Evolutionary conservation across 2,329 filamentous ascomycete genomes (phyloP).

Genomic region (Monilinia fructigena): DNA sequence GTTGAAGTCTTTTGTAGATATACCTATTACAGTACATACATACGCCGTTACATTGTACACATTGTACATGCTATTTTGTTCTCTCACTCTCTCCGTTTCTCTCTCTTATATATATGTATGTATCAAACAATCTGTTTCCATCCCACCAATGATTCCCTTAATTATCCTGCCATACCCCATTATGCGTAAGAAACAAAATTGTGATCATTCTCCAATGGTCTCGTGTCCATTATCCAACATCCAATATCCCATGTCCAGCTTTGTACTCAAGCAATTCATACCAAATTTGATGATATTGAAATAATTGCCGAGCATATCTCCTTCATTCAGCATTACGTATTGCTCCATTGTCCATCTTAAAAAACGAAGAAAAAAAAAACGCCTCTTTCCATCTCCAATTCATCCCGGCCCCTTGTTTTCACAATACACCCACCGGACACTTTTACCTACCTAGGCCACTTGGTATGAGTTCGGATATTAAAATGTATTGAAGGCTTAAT

Average conservation of each 20-base stretch:
- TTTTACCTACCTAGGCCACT: no score
- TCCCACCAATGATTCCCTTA: neutral
- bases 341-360: no score
- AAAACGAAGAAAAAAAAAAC: no score
- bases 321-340: neutral
- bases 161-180: slow-evolving; percentile 3
- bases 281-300: neutral
- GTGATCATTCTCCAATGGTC: no score
- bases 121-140: no score
- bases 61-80: no score
- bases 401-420: slow-evolving; percentile 14
- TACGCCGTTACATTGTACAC: no score
- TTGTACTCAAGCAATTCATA: neutral
- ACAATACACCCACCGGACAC: neutral
- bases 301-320: neutral
- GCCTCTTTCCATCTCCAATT: neutral
- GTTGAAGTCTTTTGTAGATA: no score
- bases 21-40: no score
- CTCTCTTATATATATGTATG: no score
- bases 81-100: no score
- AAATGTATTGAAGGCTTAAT: slow-evolving; percentile 1
- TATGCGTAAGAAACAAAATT: neutral
- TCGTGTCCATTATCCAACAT: neutral
- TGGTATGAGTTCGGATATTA: slow-evolving; percentile 5
- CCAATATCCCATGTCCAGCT: neutral